Base-by-base conservation (phyloP, 2,329 filamentous ascomycete genomes). In the Paradendryphiella salina region DNA sequence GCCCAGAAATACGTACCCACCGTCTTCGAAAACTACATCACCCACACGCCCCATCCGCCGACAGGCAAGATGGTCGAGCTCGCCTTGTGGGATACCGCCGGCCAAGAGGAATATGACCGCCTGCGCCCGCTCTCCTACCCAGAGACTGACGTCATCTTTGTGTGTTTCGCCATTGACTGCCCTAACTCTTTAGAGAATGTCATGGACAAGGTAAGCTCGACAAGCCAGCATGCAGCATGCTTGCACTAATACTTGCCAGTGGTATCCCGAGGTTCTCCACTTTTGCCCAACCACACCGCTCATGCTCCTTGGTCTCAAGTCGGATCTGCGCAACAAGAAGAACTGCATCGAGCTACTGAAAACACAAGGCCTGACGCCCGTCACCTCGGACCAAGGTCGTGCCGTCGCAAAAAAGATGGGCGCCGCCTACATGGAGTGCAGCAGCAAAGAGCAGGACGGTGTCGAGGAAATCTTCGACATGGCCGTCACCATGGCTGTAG, bases 11-110 rank as follows among this genome's bases (percentile, higher is more conserved):
- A 99, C 69, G 94, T 99, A 33, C 94, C 94, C 3, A 99, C 94
- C 2, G 94, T 99, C 44, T 99, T 99, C 74, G 94, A 99, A 73
- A 99, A 99, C 80, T 99, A 99, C 83, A 97, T 99, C 77, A 96
- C 94, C 46, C 93, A 96, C 75, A 95, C 93, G 50, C 88, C 86
- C 53, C 94, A 99, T 77, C 85, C 86, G 59, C 84, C 86, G 36
- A 89, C 88, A 10, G 92, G 93, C 70, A 97, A 96, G 82, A 92
- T 88, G 50, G 91, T 99, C 62, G 94, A 99, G 78, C 84, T 99
- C 55, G 94, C 94, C 33, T 83, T 99, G 44, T 99, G 94, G 94
- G 94, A 99, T 76, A 99, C 94, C 21, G 94, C 94, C 65, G 94
- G 94, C 32, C 94, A 99, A 76, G 94, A 99, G 76, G 94, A 97